phyloP scores from a whole-genome alignment of 2,329 filamentous ascomycete genomes.

The Fusarium sp. region DNA sequence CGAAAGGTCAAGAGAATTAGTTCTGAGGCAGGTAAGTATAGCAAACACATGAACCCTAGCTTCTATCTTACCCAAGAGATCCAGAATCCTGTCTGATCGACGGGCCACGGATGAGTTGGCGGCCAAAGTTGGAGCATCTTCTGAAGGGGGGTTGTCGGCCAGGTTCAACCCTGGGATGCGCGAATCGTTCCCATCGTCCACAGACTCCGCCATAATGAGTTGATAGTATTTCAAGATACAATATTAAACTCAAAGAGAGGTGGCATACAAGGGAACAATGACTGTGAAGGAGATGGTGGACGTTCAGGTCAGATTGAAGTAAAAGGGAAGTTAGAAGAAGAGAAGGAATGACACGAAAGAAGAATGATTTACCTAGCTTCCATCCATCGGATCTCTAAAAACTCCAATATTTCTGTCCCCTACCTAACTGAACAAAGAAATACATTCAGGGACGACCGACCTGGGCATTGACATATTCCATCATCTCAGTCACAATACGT shows the following conservation, averaged over 20 bases:
- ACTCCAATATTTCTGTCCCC: conserved; percentile 5
- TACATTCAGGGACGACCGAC: background rate
- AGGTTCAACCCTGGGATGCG: background rate
- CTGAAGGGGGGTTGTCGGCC: background rate
- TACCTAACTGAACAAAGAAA: conserved; percentile 15
- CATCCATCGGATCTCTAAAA: background rate
- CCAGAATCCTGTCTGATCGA: conserved; percentile 14
- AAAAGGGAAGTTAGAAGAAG: background rate
- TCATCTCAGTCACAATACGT: conserved; percentile 19
- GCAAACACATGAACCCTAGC: rapidly evolving
- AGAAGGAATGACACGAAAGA: conserved; percentile 8
- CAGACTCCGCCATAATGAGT: conserved; percentile 20
- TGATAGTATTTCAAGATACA: background rate
- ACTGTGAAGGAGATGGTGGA: background rate
- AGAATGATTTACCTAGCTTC: background rate
- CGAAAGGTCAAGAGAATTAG: conserved; percentile 21
- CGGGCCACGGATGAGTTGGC: background rate
- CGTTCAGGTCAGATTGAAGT: background rate
- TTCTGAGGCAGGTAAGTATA: conserved; percentile 28
- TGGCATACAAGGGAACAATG: background rate
- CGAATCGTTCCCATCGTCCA: background rate
- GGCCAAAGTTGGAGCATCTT: background rate
- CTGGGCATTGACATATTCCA: conserved; percentile 12
- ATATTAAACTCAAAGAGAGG: background rate
- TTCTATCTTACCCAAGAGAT: conserved; percentile 14